phyloP scores from a whole-genome alignment of 345 rosid species.

The Gossypium bickii region DNA sequence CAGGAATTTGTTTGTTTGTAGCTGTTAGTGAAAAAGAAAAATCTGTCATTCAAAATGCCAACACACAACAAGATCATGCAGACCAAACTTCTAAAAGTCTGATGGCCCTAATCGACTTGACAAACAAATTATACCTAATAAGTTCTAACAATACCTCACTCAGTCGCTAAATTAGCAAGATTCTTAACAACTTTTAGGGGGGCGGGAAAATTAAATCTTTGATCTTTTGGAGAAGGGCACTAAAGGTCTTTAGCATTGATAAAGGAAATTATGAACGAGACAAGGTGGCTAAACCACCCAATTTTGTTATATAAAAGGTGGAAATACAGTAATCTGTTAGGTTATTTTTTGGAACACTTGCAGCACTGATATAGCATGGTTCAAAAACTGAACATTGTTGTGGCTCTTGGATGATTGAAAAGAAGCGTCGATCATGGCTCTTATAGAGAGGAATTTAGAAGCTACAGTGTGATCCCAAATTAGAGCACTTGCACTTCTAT shows the following conservation, averaged over 20 bases:
- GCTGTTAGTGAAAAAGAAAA: slow-evolving; percentile 29
- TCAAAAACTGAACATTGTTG: neutral
- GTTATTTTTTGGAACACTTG: neutral
- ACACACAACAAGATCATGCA: neutral
- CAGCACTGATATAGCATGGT: neutral
- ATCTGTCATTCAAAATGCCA: neutral
- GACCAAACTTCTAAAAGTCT: neutral
- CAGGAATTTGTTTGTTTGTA: slow-evolving; percentile 54
- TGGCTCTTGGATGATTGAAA: neutral
- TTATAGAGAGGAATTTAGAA: neutral
- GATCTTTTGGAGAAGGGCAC: neutral
- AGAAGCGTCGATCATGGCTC: neutral
- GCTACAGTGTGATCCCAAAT: neutral
- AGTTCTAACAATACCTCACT: neutral
- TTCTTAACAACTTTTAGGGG: neutral
- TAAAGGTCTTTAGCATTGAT: neutral
- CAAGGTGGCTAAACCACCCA: neutral
- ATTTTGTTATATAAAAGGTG: neutral
- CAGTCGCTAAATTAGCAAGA: neutral
- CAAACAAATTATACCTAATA: neutral
- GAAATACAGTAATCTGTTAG: neutral
- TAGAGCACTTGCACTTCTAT: neutral
- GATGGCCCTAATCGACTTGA: neutral
- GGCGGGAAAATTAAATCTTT: neutral
- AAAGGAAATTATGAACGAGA: neutral